phyloP scores from a whole-genome alignment of 495 filamentous ascomycete genomes.

The Aspergillus avenaceus region DNA sequence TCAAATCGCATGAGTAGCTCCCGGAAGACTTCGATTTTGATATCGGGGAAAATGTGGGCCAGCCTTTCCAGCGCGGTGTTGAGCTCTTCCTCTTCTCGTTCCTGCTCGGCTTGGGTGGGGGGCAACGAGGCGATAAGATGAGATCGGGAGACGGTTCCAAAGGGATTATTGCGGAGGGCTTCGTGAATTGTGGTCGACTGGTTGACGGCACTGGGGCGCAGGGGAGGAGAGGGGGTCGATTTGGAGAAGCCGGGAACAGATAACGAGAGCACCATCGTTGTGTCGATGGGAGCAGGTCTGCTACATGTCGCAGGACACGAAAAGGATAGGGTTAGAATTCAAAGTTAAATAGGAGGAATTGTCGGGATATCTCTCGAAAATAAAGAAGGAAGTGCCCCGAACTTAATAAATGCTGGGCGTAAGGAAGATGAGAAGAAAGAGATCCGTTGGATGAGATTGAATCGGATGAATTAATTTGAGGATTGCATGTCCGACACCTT shows the following conservation, averaged over 20 bases:
- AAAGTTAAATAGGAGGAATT: no score
- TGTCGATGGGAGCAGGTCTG: conserved; percentile 7
- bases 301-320: conserved; percentile 31
- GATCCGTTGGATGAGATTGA: no score
- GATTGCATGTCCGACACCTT: no score
- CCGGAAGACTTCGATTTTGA: conserved; percentile 87
- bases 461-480: no score
- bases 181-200: conserved; percentile 36
- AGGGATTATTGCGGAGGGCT: conserved; percentile 43
- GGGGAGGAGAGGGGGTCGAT: conserved; percentile 30
- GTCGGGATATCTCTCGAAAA: no score
- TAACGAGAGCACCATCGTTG: conserved; percentile 43
- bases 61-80: conserved; percentile 72
- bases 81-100: conserved; percentile 55
- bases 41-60: conserved; percentile 76
- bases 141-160: conserved; percentile 34
- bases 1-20: conserved; percentile 80
- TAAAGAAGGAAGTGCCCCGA: no score
- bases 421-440: background rate
- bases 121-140: conserved; percentile 19
- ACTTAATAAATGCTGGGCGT: no score
- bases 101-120: conserved; percentile 19
- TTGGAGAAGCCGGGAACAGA: conserved; percentile 36
- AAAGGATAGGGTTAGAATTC: no score
- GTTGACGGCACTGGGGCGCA: conserved; percentile 13